phyloP scores from a whole-genome alignment of 148 eudicot species.

The Cornus controversa region DNA sequence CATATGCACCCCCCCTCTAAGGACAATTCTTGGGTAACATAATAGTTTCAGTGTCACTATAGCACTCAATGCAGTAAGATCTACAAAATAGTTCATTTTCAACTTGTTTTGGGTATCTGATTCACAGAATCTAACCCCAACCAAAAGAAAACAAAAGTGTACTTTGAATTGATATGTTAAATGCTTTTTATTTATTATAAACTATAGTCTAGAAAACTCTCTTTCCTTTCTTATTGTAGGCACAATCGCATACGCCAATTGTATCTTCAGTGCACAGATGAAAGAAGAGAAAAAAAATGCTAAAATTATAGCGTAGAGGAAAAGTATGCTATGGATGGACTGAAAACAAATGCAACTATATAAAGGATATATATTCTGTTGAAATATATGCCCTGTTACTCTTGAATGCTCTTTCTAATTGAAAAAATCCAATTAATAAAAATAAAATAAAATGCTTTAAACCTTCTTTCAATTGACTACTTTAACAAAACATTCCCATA shows the following conservation, averaged over 20 bases:
- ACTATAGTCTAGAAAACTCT: too few species aligned
- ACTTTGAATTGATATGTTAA: neutral
- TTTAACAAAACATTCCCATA: neutral
- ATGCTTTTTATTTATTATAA: neutral
- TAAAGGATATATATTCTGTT: too few species aligned
- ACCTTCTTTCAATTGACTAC: neutral
- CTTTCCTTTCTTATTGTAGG: neutral
- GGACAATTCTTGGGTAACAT: too few species aligned
- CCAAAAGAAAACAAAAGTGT: neutral
- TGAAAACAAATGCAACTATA: too few species aligned
- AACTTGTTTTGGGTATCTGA: too few species aligned
- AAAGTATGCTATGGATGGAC: neutral
- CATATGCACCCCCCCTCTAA: too few species aligned
- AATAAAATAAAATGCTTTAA: neutral
- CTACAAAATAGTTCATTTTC: neutral
- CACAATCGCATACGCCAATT: neutral
- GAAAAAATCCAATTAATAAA: neutral
- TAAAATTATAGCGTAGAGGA: too few species aligned
- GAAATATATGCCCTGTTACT: too few species aligned
- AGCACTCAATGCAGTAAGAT: too few species aligned
- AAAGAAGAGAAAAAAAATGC: neutral
- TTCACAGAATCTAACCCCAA: neutral
- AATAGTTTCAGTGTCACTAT: too few species aligned
- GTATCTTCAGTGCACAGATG: too few species aligned
- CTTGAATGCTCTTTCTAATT: constrained; percentile 3